Conservation (phyloP, 2,329 filamentous ascomycete species). For the Penicillium sp. region DNA sequence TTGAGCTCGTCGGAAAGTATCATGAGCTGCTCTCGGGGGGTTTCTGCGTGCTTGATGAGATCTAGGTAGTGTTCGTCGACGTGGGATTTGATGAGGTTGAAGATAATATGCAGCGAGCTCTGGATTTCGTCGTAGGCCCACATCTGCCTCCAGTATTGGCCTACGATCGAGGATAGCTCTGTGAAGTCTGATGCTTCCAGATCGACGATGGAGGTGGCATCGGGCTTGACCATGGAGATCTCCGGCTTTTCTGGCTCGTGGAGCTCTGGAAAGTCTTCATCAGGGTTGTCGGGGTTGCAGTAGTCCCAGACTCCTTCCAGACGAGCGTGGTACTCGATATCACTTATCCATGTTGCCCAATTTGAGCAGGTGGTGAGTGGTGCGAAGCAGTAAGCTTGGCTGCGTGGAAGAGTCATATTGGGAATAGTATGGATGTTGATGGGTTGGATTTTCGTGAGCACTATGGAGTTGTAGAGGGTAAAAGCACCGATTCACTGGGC, state of each 20-base stretch:
- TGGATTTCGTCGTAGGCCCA: not conserved
- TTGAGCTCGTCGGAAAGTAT: not conserved
- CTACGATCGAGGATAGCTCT: slow-evolving; percentile 1
- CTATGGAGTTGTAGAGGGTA: not conserved
- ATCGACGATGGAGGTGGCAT: not conserved
- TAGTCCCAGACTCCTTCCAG: not conserved
- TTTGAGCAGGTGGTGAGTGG: not conserved
- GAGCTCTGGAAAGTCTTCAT: not conserved
- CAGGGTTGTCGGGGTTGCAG: not conserved
- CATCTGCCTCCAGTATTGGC: not conserved
- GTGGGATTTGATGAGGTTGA: not conserved
- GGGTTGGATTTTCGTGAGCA: not conserved
- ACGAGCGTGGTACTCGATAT: not conserved
- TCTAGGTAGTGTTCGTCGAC: not conserved
- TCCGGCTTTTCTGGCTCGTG: not conserved
- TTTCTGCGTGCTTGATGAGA: not conserved
- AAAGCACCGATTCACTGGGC: not conserved
- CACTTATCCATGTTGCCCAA: not conserved
- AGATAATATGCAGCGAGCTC: not conserved
- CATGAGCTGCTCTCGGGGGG: not conserved
- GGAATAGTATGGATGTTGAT: not conserved
- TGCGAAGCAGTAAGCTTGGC: not conserved
- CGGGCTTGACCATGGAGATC: not conserved
- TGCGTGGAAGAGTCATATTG: not conserved
- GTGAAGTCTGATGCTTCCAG: not conserved